These are phyloP conservation scores for Friedmanniomyces simplex DNA, from an alignment of 495 filamentous ascomycete genomes.

Conservation along the genomic window DNA sequence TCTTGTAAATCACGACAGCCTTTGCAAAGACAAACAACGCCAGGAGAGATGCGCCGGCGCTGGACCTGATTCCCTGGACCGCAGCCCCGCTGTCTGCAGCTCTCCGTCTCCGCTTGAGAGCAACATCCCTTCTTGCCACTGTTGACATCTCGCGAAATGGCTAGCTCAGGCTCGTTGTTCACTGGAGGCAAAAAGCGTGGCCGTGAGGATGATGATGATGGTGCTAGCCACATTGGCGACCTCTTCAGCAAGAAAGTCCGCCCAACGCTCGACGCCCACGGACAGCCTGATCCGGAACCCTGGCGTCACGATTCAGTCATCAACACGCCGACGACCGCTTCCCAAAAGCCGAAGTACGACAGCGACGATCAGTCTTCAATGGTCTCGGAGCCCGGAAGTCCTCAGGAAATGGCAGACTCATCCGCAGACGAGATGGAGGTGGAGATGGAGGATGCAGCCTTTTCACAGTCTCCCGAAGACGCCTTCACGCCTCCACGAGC, in stretches of 20 bases:
- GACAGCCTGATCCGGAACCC: neutral
- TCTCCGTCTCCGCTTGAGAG: neutral
- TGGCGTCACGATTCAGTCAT: slow-evolving; percentile 15
- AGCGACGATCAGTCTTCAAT: slow-evolving; percentile 22
- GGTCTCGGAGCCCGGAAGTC: slow-evolving; percentile 19
- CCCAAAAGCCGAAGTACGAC: slow-evolving; percentile 16
- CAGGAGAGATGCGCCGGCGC: neutral
- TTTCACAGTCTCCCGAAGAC: slow-evolving; percentile 22
- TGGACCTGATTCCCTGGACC: neutral
- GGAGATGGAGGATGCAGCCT: slow-evolving; percentile 38
- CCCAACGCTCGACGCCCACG: neutral
- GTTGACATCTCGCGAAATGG: neutral
- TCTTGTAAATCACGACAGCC: neutral
- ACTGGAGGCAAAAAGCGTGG: slow-evolving; percentile 4
- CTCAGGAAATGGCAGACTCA: slow-evolving; percentile 15
- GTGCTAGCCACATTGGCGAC: neutral
- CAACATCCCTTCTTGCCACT: neutral
- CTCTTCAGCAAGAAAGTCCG: slow-evolving; percentile 1
- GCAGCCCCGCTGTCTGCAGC: neutral
- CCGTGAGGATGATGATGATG: slow-evolving; percentile 4
- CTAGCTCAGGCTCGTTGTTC: neutral
- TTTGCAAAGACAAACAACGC: neutral
- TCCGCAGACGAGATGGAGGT: slow-evolving; percentile 41
- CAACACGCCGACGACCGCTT: slow-evolving; percentile 5
- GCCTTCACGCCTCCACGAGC: neutral